Conservation (phyloP, 2,329 filamentous ascomycete genomes). For the Penicillium sp. region DNA sequence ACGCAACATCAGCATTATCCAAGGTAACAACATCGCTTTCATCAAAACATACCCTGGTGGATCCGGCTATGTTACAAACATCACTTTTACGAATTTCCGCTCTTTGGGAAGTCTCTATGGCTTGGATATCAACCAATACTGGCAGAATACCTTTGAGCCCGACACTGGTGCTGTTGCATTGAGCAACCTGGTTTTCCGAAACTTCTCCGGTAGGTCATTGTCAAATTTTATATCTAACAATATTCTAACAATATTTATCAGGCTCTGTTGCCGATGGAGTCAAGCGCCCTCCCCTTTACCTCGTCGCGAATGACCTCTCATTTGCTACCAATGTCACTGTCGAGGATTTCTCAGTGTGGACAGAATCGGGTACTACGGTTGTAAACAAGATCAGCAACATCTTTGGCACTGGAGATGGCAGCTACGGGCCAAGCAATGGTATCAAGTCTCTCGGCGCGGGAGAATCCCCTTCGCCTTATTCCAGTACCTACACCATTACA, state of each 20-base stretch:
- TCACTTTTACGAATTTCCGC: conserved; percentile 34
- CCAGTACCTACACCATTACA: conserved; percentile 32
- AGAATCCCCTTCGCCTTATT: background rate
- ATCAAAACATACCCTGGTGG: conserved; percentile 45
- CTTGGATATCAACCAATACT: conserved; percentile 29
- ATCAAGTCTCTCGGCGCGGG: background rate
- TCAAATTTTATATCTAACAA: background rate
- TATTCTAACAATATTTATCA: conserved; percentile 5
- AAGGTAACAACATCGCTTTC: conserved; percentile 42
- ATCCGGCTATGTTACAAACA: conserved; percentile 39
- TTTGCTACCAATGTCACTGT: conserved; percentile 35
- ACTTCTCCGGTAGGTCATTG: conserved; percentile 19
- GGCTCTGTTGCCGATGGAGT: conserved; percentile 35
- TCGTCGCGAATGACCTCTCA: conserved; percentile 35
- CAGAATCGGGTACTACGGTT: conserved; percentile 23
- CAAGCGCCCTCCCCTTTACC: conserved; percentile 30
- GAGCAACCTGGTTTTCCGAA: conserved; percentile 28
- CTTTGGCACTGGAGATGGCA: conserved; percentile 35
- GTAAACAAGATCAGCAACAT: conserved; percentile 39
- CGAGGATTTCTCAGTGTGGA: conserved; percentile 40
- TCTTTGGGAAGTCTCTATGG: conserved; percentile 28
- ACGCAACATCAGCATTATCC: conserved; percentile 38
- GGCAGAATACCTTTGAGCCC: conserved; percentile 26
- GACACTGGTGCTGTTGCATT: conserved; percentile 27
- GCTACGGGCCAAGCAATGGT: conserved; percentile 18